Conservation (phyloP, 2,329 filamentous ascomycete species). For the Phoma herbarum region DNA sequence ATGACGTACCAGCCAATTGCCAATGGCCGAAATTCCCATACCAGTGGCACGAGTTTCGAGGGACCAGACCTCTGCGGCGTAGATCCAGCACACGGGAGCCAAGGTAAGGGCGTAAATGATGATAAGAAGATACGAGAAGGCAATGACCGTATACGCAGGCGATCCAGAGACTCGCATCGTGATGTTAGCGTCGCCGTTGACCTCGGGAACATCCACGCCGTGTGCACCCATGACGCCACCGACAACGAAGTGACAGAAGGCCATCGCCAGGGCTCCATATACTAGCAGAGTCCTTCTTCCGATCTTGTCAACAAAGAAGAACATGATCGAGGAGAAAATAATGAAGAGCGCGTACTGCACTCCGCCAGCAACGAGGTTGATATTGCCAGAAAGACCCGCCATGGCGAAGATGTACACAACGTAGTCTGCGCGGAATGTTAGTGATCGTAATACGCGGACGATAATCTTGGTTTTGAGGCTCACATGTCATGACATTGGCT, state of each 20-base stretch:
- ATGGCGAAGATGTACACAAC: conserved; percentile 69
- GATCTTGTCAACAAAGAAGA: conserved; percentile 55
- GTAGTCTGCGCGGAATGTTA: conserved; percentile 53
- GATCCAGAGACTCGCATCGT: conserved; percentile 61
- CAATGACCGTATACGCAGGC: conserved; percentile 69
- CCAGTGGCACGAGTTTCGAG: conserved; percentile 68
- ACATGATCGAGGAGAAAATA: conserved; percentile 52
- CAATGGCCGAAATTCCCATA: conserved; percentile 64
- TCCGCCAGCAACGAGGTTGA: conserved; percentile 55
- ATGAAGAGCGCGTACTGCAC: conserved; percentile 56
- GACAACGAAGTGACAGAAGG: conserved; percentile 58
- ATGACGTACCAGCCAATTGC: conserved; percentile 55
- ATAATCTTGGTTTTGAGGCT: not conserved
- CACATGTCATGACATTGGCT: conserved; percentile 49
- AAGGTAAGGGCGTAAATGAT: conserved; percentile 71
- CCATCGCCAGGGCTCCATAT: conserved; percentile 56
- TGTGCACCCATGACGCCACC: conserved; percentile 52
- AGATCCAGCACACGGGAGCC: conserved; percentile 71
- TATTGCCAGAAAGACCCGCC: conserved; percentile 63
- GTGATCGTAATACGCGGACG: not conserved
- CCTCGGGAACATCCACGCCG: conserved; percentile 55
- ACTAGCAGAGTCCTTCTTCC: conserved; percentile 54
- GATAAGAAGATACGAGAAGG: conserved; percentile 71
- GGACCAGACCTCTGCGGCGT: conserved; percentile 71
- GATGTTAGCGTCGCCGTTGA: conserved; percentile 61